Conservation (phyloP, 2,329 filamentous ascomycete species). For the Colletotrichum lentis region DNA sequence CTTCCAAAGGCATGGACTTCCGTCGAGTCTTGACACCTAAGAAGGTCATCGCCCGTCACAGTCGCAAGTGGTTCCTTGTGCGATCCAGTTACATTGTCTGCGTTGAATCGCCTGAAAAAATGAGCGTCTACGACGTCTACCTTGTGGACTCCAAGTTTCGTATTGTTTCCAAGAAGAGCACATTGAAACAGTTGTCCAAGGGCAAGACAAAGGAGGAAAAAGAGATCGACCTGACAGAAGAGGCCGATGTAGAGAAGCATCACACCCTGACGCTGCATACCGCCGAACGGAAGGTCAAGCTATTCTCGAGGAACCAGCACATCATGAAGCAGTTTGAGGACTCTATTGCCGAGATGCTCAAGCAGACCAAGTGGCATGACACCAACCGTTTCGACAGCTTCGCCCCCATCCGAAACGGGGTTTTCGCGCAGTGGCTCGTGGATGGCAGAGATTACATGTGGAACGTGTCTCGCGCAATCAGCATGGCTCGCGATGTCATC, state of each 20-base stretch:
- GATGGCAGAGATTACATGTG: slow-evolving; percentile 99
- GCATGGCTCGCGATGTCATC: slow-evolving; percentile 96
- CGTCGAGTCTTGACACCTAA: slow-evolving; percentile 80
- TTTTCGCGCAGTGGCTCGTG: slow-evolving; percentile 95
- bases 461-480: slow-evolving; percentile 96
- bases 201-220: slow-evolving; percentile 65
- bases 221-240: slow-evolving; percentile 54
- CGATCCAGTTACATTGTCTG: slow-evolving; percentile 97
- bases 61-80: slow-evolving; percentile 97
- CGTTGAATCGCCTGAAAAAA: slow-evolving; percentile 97
- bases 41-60: slow-evolving; percentile 82
- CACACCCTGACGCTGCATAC: slow-evolving; percentile 90
- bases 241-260: slow-evolving; percentile 63
- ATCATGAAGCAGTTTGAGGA: slow-evolving; percentile 92
- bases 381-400: slow-evolving; percentile 92
- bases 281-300: slow-evolving; percentile 88
- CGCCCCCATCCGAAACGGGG: slow-evolving; percentile 84
- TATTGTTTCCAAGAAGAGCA: slow-evolving; percentile 76
- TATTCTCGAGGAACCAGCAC: slow-evolving; percentile 89
- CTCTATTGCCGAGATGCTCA: slow-evolving; percentile 86
- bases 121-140: slow-evolving; percentile 99
- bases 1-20: slow-evolving; percentile 87
- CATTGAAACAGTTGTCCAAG: slow-evolving; percentile 57
- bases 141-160: slow-evolving; percentile 90
- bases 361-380: slow-evolving; percentile 82